Conservation (phyloP, 345 rosid species). For the Tarenaya hassleriana region DNA sequence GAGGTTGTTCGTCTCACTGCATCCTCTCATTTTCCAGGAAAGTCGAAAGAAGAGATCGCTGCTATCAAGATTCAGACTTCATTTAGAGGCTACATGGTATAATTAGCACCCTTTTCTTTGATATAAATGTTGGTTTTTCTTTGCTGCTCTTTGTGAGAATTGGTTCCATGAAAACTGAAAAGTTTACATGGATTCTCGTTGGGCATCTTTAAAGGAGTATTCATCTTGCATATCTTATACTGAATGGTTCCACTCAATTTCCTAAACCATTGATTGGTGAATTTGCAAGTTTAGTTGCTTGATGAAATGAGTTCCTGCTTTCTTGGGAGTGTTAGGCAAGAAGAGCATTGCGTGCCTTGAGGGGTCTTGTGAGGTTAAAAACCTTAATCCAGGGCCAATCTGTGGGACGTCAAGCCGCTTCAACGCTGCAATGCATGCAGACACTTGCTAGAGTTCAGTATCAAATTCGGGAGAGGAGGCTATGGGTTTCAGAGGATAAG, state of each 20-base stretch:
- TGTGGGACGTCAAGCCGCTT: constrained; percentile 69
- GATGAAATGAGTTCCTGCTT: no score
- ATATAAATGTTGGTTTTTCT: no score
- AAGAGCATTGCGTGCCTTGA: constrained; percentile 79
- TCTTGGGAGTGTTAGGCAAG: constrained; percentile 53
- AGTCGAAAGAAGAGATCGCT: constrained; percentile 58
- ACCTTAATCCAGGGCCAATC: constrained; percentile 58
- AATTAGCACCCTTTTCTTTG: not conserved
- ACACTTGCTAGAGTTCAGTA: constrained; percentile 73
- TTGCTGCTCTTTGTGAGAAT: no score
- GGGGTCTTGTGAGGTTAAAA: constrained; percentile 81
- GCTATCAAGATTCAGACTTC: constrained; percentile 73
- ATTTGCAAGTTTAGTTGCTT: no score
- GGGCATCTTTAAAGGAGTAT: no score
- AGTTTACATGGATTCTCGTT: no score
- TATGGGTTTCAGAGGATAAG: constrained; percentile 74
- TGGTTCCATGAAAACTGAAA: no score
- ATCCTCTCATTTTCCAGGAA: constrained; percentile 38
- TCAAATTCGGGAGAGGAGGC: constrained; percentile 68
- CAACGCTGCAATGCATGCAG: constrained; percentile 88
- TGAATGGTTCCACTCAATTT: no score
- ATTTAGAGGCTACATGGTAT: constrained; percentile 69
- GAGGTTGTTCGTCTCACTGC: constrained; percentile 60
- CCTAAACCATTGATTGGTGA: no score
- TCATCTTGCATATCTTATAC: no score